Evolutionary conservation across 805 yeast species (phyloP).

Genomic region (Lipomyces kockii): DNA sequence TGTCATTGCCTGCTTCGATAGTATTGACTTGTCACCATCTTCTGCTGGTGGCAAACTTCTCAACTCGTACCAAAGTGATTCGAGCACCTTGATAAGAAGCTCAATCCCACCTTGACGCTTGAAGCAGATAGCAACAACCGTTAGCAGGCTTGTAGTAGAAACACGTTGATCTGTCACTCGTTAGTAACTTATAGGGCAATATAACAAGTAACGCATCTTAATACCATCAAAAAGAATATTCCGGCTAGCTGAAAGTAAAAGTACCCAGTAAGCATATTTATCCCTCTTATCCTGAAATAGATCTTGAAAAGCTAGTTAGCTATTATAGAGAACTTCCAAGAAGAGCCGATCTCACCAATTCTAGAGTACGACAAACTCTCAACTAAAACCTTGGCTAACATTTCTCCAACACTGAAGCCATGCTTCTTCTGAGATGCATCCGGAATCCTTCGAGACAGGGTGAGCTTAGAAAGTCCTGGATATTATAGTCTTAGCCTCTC

Average conservation of each 20-base stretch:
- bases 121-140: conserved; percentile 41
- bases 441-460: conserved; percentile 29
- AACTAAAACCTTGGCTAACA: conserved; percentile 37
- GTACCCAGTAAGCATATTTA: conserved; percentile 32
- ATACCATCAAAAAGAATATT: conserved; percentile 30
- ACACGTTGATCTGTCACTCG: conserved; percentile 26
- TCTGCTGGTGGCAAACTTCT: conserved; percentile 20
- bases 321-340: neutral
- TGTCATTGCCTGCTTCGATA: conserved; percentile 33
- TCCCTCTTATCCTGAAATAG: conserved; percentile 27
- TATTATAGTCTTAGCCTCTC: neutral
- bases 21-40: conserved; percentile 23
- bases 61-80: conserved; percentile 28
- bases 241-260: conserved; percentile 29
- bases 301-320: conserved; percentile 11
- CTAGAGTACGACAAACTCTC: conserved; percentile 32
- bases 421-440: conserved; percentile 37
- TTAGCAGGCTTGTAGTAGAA: conserved; percentile 23
- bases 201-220: neutral
- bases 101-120: conserved; percentile 42
- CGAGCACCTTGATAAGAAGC: conserved; percentile 37
- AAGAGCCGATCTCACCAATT: conserved; percentile 20
- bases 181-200: neutral
- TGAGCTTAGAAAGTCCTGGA: conserved; percentile 33
- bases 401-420: conserved; percentile 41